phyloP scores from a whole-genome alignment of 169 alveolate species.

The Plasmodium blacklocki region DNA sequence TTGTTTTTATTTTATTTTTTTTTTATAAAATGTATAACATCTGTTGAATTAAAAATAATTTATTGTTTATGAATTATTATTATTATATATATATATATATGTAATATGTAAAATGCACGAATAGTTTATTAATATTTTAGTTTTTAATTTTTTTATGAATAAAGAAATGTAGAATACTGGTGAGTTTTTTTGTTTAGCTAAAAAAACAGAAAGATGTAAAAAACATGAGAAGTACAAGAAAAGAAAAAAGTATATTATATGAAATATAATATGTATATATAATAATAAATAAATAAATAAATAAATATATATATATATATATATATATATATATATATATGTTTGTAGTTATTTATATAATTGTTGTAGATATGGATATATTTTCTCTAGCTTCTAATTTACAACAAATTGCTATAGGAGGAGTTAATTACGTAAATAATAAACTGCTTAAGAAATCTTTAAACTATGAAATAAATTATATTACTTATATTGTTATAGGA shows the following conservation, averaged over 20 bases:
- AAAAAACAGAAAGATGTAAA: background rate
- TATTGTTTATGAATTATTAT: too few relatives aligned
- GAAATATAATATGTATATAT: background rate
- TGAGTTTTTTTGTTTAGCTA: too few relatives aligned
- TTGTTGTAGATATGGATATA: conserved; percentile 34
- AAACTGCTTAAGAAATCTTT: conserved; percentile 42
- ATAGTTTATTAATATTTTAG: too few relatives aligned
- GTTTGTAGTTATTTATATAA: too few relatives aligned
- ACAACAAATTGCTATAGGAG: conserved; percentile 75
- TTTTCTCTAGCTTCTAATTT: conserved; percentile 76
- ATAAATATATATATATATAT: background rate
- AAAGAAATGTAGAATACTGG: too few relatives aligned
- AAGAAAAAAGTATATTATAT: background rate
- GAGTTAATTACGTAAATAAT: conserved; percentile 64
- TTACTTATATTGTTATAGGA: conserved; percentile 70
- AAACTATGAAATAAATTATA: conserved; percentile 23
- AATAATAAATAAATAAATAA: background rate
- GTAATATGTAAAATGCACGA: too few relatives aligned
- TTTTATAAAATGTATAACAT: too few relatives aligned
- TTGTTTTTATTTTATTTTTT: too few relatives aligned
- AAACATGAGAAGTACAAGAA: background rate
- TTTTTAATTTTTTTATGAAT: too few relatives aligned
- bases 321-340: too few relatives aligned
- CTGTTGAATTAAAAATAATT: too few relatives aligned
- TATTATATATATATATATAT: too few relatives aligned